Percentiles rank a stretch among this genome's conserved stretches.
These are phyloP conservation scores for Dianthus caryophyllus DNA, from an alignment of 148 eudicot genomes.

Conservation along the genomic window DNA sequence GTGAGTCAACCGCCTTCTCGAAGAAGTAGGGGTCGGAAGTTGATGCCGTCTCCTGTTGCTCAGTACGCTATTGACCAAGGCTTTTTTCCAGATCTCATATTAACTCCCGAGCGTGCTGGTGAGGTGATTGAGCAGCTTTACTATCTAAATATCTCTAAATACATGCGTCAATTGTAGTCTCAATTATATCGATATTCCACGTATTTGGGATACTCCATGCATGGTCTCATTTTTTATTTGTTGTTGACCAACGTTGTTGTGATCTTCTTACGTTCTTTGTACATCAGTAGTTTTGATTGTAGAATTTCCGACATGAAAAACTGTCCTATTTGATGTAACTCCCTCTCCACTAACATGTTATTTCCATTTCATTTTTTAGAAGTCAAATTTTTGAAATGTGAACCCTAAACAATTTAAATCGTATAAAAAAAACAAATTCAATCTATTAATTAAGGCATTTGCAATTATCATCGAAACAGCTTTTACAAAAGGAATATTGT, in stretches of 20 bases:
- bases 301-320: background rate
- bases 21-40: conserved; percentile 69
- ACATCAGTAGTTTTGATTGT: background rate
- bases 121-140: conserved; percentile 54
- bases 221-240: background rate
- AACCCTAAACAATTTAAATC: too few relatives aligned
- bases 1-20: conserved; percentile 91
- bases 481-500: too few relatives aligned
- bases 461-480: too few relatives aligned
- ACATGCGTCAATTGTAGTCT: background rate
- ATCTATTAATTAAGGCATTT: too few relatives aligned
- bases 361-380: too few relatives aligned
- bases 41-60: conserved; percentile 85
- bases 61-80: conserved; percentile 83
- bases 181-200: too few relatives aligned
- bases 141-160: background rate
- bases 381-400: too few relatives aligned
- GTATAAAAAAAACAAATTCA: too few relatives aligned
- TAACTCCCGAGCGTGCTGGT: conserved; percentile 67
- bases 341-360: too few relatives aligned
- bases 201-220: background rate
- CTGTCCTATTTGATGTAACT: background rate
- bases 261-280: background rate
- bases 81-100: conserved; percentile 76
- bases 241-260: background rate